Conservation (phyloP, 768 basidiomycete genomes). For the Thelephora aurantiotincta region DNA sequence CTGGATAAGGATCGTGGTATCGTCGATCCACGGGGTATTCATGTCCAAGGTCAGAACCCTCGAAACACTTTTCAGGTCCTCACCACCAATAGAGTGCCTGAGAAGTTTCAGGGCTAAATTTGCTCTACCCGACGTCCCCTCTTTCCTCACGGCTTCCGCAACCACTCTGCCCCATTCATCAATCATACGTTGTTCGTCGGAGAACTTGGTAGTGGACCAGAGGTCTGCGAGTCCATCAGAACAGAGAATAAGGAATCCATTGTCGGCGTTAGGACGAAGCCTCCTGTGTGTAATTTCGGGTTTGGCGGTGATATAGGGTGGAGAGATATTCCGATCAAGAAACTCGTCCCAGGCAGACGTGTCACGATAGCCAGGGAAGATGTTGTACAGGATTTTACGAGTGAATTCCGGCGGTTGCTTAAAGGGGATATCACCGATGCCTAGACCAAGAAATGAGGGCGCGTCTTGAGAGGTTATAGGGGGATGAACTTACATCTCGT, state of each 20-base stretch:
- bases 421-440: conserved; percentile 24
- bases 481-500: conserved; percentile 47
- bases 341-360: conserved; percentile 15
- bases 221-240: conserved; percentile 34
- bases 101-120: conserved; percentile 28
- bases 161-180: conserved; percentile 18
- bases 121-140: conserved; percentile 6
- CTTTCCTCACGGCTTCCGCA: conserved; percentile 9
- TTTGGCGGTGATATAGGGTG: conserved; percentile 29
- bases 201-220: conserved; percentile 8
- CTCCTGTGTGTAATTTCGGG: conserved; percentile 26
- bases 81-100: conserved; percentile 28
- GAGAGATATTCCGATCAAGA: conserved; percentile 24
- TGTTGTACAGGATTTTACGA: conserved; percentile 19
- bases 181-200: conserved; percentile 16
- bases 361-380: conserved; percentile 22
- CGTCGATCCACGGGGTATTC: conserved; percentile 37
- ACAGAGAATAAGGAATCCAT: conserved; percentile 23
- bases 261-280: conserved; percentile 8
- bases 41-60: conserved; percentile 33
- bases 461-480: background rate
- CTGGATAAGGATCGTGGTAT: conserved; percentile 33
- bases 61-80: conserved; percentile 24
- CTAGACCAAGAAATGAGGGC: conserved; percentile 7
- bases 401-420: conserved; percentile 22